Evolutionary conservation across 495 filamentous ascomycete genomes (phyloP), one percentile per base, ranked within the genome.

Genomic region (Jackrogersella multiformis): DNA sequence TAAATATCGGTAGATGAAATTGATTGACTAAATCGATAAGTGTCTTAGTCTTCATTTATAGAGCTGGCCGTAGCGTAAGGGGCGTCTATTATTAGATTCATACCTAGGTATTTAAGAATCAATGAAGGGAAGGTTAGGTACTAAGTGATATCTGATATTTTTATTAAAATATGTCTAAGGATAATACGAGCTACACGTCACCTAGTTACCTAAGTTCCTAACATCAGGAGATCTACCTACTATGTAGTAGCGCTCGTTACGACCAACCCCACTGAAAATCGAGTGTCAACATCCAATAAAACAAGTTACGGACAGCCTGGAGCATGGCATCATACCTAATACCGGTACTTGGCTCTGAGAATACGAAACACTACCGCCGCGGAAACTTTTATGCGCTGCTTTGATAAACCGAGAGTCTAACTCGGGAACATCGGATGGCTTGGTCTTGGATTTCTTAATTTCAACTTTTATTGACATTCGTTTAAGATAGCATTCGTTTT

Each of bases 321-420:
- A 28, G 49, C 44, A 45, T 39, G 64, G 35, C 26, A 44, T 38
- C 52, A 34, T 56, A n/a, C n/a, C n/a, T n/a, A n/a, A n/a, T n/a
- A n/a, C n/a, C n/a, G n/a, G n/a, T n/a, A n/a, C 64, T 49, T 42
- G 56, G 58, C 38, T 44, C n/a, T 49, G 1, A 30, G 20, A 61
- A 61, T 65, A 70, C 61, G 61, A 61, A 70, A 61, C 56, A 35
- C n/a, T 21, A 1, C 20, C 15, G 42, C 44, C 24, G 61, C 54
- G 24, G 56, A 58, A 61, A 48, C 45, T 45, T 55, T 65, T 61
- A 70, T 70, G 61, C 67, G 57, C 51, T 21, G 60, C 38, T 54
- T 54, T 48, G 36, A 63, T 45, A 42, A 56, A 55, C 46, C 57
- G 21, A 16, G 36, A 34, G 3, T 34, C 20, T 35, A 9, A 6